Base-by-base conservation (phyloP, 371 early-diverging fungal genomes). In the Lichtheimia hyalospora region DNA sequence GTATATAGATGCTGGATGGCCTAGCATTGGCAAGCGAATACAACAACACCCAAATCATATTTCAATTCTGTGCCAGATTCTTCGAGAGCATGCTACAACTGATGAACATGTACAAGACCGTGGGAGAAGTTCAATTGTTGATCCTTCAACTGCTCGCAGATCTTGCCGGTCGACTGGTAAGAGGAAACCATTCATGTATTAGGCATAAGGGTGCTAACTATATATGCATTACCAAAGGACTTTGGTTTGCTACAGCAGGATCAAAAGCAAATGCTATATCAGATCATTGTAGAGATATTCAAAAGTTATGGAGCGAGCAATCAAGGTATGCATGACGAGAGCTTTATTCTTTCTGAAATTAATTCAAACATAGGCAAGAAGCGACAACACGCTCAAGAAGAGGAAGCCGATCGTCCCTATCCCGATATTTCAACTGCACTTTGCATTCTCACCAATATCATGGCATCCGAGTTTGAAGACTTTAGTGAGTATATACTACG, bases 1-100 rank as follows among this genome's bases (percentile, higher is more conserved):
- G 7, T 27, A 7, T 34, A 34, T 65, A 75, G 81, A 84, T 92
- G 88, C 87, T 89, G 69, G 86, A 86, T 63, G 93, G 93, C 28
- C 69, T 92, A 8, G 91, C 90, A n/a, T 65, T 88, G 21, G 85
- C 91, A 5, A 76, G 84, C 34, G 84, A 90, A 58, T 82, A 76
- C 60, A 73, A 68, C 53, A 92, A 89, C 57, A 84, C 86, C 13
- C 74, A 66, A 20, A 68, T 69, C 39, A 84, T 91, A 46, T 89
- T 84, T 62, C 42, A 57, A 1, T 82, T 85, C 25, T 84, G 79
- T 54, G 65, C 84, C 2, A 69, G 79, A n/a, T 85, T 84, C 64
- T 87, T 90, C 56, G 83, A 83, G 24, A 79, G 83, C 34, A 83
- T 92, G 63, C 69, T 86, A 13, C 76, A 84, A 51, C 65, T 92